A percentile compares a stretch with the other conserved stretches of the same genome.
Evolutionary conservation across 2,329 filamentous ascomycete genomes (phyloP).

Genomic region (Cercospora sp.): DNA sequence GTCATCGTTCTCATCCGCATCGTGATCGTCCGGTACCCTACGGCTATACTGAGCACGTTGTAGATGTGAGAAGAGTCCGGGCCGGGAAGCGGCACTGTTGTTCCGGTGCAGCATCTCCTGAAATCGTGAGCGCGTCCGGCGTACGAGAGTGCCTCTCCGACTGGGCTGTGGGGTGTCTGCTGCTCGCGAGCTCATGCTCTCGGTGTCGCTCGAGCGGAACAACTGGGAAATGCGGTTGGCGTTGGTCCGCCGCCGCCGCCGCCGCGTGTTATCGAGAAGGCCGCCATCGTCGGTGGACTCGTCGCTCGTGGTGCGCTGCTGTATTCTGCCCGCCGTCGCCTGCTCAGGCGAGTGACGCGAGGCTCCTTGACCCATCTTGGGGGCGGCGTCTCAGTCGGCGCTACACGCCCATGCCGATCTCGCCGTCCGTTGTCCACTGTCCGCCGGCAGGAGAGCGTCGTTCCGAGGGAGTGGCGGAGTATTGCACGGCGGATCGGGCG

Average conservation of each 20-base stretch:
- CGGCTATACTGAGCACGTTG: constrained; percentile 32
- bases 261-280: constrained; percentile 8
- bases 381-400: constrained; percentile 6
- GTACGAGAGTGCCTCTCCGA: constrained; percentile 21
- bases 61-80: constrained; percentile 27
- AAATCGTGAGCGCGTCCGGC: constrained; percentile 31
- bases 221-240: constrained; percentile 22
- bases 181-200: constrained; percentile 5
- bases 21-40: constrained; percentile 27
- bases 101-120: constrained; percentile 28
- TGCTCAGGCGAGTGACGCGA: constrained; percentile 11
- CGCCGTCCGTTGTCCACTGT: neutral
- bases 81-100: constrained; percentile 21
- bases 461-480: neutral
- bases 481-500: neutral
- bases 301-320: constrained; percentile 5
- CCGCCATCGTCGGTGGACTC: constrained; percentile 14
- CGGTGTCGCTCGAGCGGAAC: constrained; percentile 14
- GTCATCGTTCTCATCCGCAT: neutral
- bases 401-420: constrained; percentile 12
- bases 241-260: constrained; percentile 15
- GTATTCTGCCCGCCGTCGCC: neutral
- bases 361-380: constrained; percentile 16
- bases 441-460: neutral
- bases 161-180: constrained; percentile 8